A percentile compares a stretch with the other conserved stretches of the same genome.
phyloP scores from a whole-genome alignment of 2,329 filamentous ascomycete species.

The Endothia cerciana region DNA sequence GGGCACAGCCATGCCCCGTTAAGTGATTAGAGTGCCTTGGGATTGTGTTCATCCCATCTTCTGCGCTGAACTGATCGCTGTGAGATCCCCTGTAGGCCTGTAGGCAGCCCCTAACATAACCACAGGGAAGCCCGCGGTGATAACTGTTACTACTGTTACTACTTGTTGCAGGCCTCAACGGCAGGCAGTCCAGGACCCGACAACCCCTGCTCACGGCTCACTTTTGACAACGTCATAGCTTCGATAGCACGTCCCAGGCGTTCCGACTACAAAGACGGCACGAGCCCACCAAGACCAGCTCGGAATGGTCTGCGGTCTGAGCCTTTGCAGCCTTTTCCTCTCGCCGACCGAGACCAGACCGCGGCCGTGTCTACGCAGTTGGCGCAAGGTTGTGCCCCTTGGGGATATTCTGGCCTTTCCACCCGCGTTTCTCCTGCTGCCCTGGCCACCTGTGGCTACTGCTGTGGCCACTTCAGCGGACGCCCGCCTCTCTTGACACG shows the following conservation, averaged over 20 bases:
- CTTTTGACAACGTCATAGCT: constrained; percentile 17
- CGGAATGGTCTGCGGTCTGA: background rate
- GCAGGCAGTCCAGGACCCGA: background rate
- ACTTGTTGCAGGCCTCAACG: background rate
- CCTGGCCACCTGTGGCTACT: background rate
- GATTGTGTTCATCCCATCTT: background rate
- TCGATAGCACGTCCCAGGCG: background rate
- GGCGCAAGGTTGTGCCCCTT: background rate
- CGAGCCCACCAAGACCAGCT: background rate
- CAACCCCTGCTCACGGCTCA: constrained; percentile 1
- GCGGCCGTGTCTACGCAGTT: background rate
- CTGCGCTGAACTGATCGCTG: too few species aligned
- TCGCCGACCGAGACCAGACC: background rate
- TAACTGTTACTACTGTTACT: background rate
- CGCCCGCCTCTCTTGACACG: background rate
- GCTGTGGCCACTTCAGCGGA: background rate
- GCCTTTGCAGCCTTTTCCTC: background rate
- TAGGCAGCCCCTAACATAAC: background rate
- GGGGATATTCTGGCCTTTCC: background rate
- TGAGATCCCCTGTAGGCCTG: background rate
- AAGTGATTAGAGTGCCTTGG: too few species aligned
- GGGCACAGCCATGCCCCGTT: too few species aligned
- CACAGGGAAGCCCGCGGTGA: background rate
- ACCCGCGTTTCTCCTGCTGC: background rate
- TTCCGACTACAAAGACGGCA: too few species aligned